Percentiles rank a stretch among this genome's conserved stretches.
These are phyloP conservation scores for Sporothrix pseudoabietina DNA, from an alignment of 2,329 filamentous ascomycete species.

Conservation along the genomic window DNA sequence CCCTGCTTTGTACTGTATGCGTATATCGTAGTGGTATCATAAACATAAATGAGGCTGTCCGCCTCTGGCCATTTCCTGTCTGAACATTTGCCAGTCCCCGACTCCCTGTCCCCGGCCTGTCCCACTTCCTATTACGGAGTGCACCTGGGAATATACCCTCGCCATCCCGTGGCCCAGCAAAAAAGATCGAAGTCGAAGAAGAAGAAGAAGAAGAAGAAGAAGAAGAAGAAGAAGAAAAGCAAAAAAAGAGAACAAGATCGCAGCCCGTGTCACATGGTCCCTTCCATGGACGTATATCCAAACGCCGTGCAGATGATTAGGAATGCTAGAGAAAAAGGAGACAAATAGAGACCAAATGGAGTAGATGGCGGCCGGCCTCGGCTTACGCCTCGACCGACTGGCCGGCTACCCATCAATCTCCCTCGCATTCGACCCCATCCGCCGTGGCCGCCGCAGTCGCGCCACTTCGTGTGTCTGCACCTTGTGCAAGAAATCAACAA, in stretches of 20 bases:
- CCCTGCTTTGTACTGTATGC: constrained; percentile 12
- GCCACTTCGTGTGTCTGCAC: constrained; percentile 58
- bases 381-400: too few relatives aligned
- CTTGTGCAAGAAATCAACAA: constrained; percentile 77
- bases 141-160: not conserved
- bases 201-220: not conserved
- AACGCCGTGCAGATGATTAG: not conserved
- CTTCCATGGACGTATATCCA: constrained; percentile 13
- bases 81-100: not conserved
- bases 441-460: constrained; percentile 32
- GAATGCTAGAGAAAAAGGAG: not conserved
- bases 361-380: not conserved
- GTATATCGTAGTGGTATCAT: constrained; percentile 29
- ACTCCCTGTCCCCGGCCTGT: not conserved
- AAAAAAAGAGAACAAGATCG: not conserved
- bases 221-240: not conserved
- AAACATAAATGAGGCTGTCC: constrained; percentile 17
- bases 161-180: not conserved
- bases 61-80: not conserved
- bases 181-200: not conserved
- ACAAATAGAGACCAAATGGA: not conserved
- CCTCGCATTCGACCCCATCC: constrained; percentile 34
- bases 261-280: constrained; percentile 8
- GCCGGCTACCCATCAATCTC: constrained; percentile 29
- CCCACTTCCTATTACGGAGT: not conserved